phyloP scores from a whole-genome alignment of 106 monocot species.

The Platanthera guangdongensis region DNA sequence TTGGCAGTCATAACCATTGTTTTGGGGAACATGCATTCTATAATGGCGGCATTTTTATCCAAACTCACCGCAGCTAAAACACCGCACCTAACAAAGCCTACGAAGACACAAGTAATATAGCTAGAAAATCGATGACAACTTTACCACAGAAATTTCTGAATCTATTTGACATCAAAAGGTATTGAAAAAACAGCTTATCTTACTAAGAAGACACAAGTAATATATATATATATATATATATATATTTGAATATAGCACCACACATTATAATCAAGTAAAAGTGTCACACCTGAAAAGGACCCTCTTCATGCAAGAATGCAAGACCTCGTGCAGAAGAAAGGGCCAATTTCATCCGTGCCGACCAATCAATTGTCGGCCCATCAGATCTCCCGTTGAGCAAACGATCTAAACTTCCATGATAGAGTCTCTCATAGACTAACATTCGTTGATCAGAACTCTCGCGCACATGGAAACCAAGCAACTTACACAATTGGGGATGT shows the following conservation, averaged over 20 bases:
- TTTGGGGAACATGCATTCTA: no score
- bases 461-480: conserved; percentile 76
- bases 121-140: no score
- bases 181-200: background rate
- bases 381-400: conserved; percentile 68
- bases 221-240: no score
- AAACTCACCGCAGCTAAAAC: no score
- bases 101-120: no score
- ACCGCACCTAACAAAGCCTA: no score
- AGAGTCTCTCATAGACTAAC: conserved; percentile 78
- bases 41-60: no score
- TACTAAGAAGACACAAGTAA: background rate
- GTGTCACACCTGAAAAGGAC: conserved; percentile 77
- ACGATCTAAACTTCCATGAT: conserved; percentile 76
- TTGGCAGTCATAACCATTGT: no score
- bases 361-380: conserved; percentile 79
- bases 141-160: background rate
- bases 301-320: conserved; percentile 92
- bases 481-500: conserved; percentile 78
- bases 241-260: no score
- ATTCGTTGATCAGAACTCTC: conserved; percentile 78
- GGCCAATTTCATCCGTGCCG: conserved; percentile 70
- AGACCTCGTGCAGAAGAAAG: conserved; percentile 77
- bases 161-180: background rate
- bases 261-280: background rate